Conservation (phyloP, 2,329 filamentous ascomycete genomes). For the Fusarium falciforme region DNA sequence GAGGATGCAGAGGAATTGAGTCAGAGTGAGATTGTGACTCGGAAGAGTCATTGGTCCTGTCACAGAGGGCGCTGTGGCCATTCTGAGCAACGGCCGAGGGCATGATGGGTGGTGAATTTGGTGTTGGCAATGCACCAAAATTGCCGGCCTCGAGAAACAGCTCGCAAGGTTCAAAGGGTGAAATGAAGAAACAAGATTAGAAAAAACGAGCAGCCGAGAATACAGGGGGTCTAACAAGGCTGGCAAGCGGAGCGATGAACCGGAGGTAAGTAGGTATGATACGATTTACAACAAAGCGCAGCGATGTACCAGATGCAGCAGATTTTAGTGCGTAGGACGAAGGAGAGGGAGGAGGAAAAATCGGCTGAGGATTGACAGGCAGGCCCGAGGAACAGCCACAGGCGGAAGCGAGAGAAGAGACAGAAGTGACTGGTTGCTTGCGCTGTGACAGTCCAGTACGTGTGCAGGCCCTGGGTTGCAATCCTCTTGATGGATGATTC, state of each 20-base stretch:
- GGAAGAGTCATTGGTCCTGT: conserved; percentile 33
- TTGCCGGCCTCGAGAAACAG: not conserved
- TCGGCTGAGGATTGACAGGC: conserved; percentile 26
- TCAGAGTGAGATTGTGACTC: conserved; percentile 45
- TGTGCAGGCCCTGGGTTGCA: not conserved
- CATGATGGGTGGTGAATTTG: conserved; percentile 21
- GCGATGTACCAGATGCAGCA: conserved; percentile 3
- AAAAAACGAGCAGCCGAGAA: not conserved
- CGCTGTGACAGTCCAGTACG: not conserved
- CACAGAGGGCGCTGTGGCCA: conserved; percentile 29
- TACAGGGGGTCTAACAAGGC: conserved; percentile 4
- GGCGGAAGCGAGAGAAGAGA: not conserved
- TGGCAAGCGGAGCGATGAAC: conserved; percentile 23
- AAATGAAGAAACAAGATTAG: not conserved
- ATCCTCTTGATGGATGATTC: not conserved
- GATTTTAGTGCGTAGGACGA: conserved; percentile 34
- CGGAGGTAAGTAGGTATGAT: conserved; percentile 16
- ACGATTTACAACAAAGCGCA: conserved; percentile 6
- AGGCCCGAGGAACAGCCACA: conserved; percentile 4
- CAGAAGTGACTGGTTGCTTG: not conserved
- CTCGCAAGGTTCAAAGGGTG: not conserved
- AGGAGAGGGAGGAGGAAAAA: conserved; percentile 22
- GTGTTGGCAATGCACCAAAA: conserved; percentile 1
- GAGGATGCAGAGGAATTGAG: conserved; percentile 80
- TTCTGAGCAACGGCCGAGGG: conserved; percentile 30